Percentiles rank a stretch among this genome's conserved stretches.
Conservation (phyloP, 225 moss, liverwort and hornwort genomes). For the Rhytidiadelphus loreus region DNA sequence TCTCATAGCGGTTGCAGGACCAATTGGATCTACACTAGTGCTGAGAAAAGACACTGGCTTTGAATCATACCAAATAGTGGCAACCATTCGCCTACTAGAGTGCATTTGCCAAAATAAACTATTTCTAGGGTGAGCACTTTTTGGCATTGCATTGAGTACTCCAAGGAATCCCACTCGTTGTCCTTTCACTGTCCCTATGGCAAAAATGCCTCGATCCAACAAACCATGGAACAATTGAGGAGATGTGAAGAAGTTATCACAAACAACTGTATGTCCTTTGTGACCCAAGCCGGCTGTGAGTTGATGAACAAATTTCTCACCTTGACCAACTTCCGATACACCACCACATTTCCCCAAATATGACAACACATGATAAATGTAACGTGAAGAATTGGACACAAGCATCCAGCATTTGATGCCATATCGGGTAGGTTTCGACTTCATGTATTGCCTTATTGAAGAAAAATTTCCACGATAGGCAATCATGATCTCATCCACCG, state of each 20-base stretch:
- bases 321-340: background rate
- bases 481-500: background rate
- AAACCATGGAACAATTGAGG: too few relatives aligned
- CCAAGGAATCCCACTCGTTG: too few relatives aligned
- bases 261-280: background rate
- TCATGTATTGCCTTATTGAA: background rate
- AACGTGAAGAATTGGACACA: background rate
- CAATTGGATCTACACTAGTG: too few relatives aligned
- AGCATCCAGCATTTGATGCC: background rate
- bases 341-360: background rate
- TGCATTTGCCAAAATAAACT: too few relatives aligned
- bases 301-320: background rate
- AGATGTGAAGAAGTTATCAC: background rate
- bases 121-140: too few relatives aligned
- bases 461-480: background rate
- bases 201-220: too few relatives aligned
- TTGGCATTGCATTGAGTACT: too few relatives aligned
- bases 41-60: too few relatives aligned
- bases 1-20: accelerated
- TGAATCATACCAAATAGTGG: too few relatives aligned
- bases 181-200: too few relatives aligned
- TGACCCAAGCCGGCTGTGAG: background rate
- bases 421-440: background rate
- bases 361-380: background rate
- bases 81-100: too few relatives aligned